Evolutionary conservation across 257 asterid species (phyloP).

Genomic region (Scutellaria minor): DNA sequence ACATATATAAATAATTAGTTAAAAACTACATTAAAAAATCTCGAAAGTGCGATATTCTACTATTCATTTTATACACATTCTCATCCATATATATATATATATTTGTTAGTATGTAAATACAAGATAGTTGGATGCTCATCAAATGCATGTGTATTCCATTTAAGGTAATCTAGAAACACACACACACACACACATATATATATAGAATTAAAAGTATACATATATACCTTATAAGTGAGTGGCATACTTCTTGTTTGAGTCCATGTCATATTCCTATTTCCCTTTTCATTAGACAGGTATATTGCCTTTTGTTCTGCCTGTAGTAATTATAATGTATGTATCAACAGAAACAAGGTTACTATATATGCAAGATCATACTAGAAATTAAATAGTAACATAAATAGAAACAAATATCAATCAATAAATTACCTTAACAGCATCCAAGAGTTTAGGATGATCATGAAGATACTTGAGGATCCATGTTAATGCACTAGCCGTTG

Average conservation of each 20-base stretch:
- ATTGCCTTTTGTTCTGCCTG: slow-evolving; percentile 74
- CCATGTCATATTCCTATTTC: slow-evolving; percentile 61
- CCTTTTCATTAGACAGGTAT: slow-evolving; percentile 52
- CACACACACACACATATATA: too few relatives aligned
- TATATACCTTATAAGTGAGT: slow-evolving; percentile 66
- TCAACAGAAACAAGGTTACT: not conserved
- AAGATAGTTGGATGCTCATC: too few relatives aligned
- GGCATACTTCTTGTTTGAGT: slow-evolving; percentile 82
- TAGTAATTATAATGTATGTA: not conserved
- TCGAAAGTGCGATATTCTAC: not conserved
- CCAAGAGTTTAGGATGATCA: slow-evolving; percentile 60
- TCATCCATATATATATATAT: too few relatives aligned
- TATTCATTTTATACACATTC: too few relatives aligned
- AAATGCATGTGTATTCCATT: too few relatives aligned
- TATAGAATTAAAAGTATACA: too few relatives aligned
- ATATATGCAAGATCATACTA: not conserved
- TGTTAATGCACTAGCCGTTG: slow-evolving; percentile 85
- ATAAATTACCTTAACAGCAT: slow-evolving; percentile 65
- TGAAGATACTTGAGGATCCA: slow-evolving; percentile 87
- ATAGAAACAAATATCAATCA: not conserved
- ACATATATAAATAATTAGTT: not conserved
- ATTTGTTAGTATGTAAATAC: too few relatives aligned
- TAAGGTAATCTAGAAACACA: too few relatives aligned
- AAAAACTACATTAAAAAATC: not conserved
- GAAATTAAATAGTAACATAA: not conserved